Conservation (phyloP, 139 green algal genomes). For the Astrephomene gubernaculifera region DNA sequence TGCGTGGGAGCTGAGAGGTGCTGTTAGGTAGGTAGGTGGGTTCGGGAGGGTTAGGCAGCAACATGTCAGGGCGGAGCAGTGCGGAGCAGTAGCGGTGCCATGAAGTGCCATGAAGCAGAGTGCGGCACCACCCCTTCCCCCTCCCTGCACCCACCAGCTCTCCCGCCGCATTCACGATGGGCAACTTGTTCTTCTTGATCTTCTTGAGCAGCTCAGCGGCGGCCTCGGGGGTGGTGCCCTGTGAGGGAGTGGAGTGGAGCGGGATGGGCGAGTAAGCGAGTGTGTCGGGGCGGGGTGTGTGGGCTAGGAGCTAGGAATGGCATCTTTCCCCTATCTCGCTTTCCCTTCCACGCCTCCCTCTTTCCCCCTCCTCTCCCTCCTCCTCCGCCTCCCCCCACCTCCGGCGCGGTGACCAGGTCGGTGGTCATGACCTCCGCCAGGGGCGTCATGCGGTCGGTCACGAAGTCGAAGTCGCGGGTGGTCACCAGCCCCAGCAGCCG, state of each 20-base stretch:
- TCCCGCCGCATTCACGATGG: conserved; percentile 77
- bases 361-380: not conserved
- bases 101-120: too few species aligned
- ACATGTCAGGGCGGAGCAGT: too few species aligned
- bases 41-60: too few species aligned
- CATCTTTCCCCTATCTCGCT: too few species aligned
- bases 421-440: conserved; percentile 87
- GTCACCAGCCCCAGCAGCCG: conserved; percentile 92
- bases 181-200: conserved; percentile 75
- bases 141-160: conserved; percentile 65
- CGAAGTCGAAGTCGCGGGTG: conserved; percentile 86
- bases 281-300: too few species aligned
- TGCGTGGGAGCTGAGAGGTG: too few species aligned
- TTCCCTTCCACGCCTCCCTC: too few species aligned
- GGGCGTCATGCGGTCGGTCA: conserved; percentile 73
- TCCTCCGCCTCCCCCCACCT: not conserved
- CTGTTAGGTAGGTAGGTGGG: not conserved
- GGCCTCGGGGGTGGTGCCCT: conserved; percentile 58
- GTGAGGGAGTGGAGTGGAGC: too few species aligned
- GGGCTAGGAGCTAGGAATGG: too few species aligned
- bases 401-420: conserved; percentile 34
- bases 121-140: too few species aligned
- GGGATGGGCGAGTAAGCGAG: too few species aligned
- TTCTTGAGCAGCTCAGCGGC: conserved; percentile 69
- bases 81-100: too few species aligned